Evolutionary conservation across 2,329 filamentous ascomycete genomes (phyloP), one percentile per base, ranked within the genome.

Genomic region (Lecanosticta acicola): DNA sequence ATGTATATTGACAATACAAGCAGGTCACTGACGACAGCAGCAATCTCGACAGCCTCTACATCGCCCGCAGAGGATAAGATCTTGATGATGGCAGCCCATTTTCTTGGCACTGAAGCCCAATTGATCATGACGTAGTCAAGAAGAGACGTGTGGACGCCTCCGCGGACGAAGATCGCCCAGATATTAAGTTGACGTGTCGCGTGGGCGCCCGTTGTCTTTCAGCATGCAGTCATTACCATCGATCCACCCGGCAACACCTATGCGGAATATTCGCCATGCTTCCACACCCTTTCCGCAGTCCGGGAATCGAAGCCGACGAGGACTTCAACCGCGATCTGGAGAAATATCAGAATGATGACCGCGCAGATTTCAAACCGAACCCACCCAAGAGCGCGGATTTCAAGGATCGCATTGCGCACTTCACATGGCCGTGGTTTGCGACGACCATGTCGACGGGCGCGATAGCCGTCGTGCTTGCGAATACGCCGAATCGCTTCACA

Each of bases 381-480:
- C 49, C 49, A 0, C 54, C 54, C 2, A 48, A 52, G 13, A 54
- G 47, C 29, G 54, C 51, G 14, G 39, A 45, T 33, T 56, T 56
- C 49, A 53, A 52, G 24, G 54, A 55, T 34, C 48, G 54, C 14
- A 56, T 56, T 21, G 54, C 54, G 17, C 54, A 56, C 32, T 56
- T 56, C 36, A 56, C 54, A 1, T 56, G 80, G 82, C 80, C 80
- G 14, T 87, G 84, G 83, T 90, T 83, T 64, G 84, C 83, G 1
- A 69, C 80, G 16, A 82, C 83, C 2, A 88, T 88, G 85, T 84
- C 81, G 33, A 86, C 83, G 0, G 85, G 84, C 26, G 83, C 83
- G 0, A 64, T 89, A 1, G 78, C 84, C 0, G 66, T 84, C 2
- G 73, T 89, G n/a, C 72, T 89, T 24, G 73, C 75, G 1, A 79